These are phyloP conservation scores for Pulveroboletus sp. DNA, from an alignment of 768 basidiomycete species.

Conservation along the genomic window DNA sequence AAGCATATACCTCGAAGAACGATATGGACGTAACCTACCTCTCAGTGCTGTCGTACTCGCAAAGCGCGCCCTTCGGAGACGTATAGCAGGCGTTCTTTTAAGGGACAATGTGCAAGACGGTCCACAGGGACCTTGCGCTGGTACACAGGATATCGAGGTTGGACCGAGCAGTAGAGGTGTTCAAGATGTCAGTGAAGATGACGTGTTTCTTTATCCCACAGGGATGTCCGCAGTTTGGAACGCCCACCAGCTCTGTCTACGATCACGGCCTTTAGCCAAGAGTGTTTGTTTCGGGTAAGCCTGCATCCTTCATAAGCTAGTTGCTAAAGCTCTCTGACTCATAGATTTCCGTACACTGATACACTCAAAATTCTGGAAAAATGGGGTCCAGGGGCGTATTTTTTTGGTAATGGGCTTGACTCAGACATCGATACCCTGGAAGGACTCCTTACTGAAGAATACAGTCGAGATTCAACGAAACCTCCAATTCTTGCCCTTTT, in stretches of 20 bases:
- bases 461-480: slow-evolving; percentile 31
- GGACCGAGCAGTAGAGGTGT: slow-evolving; percentile 70
- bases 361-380: slow-evolving; percentile 92
- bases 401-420: slow-evolving; percentile 78
- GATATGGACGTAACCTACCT: slow-evolving; percentile 89
- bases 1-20: slow-evolving; percentile 80
- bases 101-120: slow-evolving; percentile 43
- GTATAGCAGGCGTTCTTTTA: slow-evolving; percentile 83
- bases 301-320: not conserved
- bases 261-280: slow-evolving; percentile 54
- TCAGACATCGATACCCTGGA: slow-evolving; percentile 73
- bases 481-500: slow-evolving; percentile 78
- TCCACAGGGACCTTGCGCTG: slow-evolving; percentile 38
- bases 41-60: slow-evolving; percentile 66
- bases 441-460: slow-evolving; percentile 47
- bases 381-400: slow-evolving; percentile 93
- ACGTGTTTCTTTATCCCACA: slow-evolving; percentile 81
- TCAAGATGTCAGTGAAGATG: slow-evolving; percentile 67
- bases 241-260: slow-evolving; percentile 68
- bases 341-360: slow-evolving; percentile 91
- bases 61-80: slow-evolving; percentile 79
- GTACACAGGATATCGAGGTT: slow-evolving; percentile 41
- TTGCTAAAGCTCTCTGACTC: not conserved
- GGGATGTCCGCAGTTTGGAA: slow-evolving; percentile 97
- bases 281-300: slow-evolving; percentile 92